These are phyloP conservation scores for Leccinum pachyderme DNA, from an alignment of 1,284 basidiomycete genomes.

Conservation along the genomic window DNA sequence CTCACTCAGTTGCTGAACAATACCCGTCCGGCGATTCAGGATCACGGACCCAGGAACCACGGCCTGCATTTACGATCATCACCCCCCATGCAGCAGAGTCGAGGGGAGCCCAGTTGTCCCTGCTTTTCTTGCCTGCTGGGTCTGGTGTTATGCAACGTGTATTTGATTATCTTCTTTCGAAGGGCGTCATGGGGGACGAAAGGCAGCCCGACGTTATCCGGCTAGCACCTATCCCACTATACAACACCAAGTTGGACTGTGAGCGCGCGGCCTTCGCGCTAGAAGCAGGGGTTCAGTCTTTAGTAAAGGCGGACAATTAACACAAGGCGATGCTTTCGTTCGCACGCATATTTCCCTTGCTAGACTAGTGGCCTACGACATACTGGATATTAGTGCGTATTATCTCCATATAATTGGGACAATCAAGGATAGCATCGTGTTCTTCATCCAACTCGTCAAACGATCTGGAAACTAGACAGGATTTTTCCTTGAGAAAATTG, in stretches of 20 bases:
- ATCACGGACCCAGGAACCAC: conserved; percentile 13
- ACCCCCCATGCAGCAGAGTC: conserved; percentile 68
- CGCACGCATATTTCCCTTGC: not conserved
- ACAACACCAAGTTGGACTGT: conserved; percentile 80
- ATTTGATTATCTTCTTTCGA: conserved; percentile 55
- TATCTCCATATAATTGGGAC: conserved; percentile 47
- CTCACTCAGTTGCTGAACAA: conserved; percentile 37
- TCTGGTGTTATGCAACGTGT: conserved; percentile 72
- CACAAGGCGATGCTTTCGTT: conserved; percentile 4
- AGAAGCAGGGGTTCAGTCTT: conserved; percentile 48
- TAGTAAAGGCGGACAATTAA: conserved; percentile 17
- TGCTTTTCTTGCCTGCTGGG: conserved; percentile 70
- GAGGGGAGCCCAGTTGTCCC: conserved; percentile 84
- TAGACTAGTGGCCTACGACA: conserved; percentile 7
- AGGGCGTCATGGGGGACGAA: conserved; percentile 88
- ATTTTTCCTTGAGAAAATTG: conserved; percentile 46
- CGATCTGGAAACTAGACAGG: conserved; percentile 38
- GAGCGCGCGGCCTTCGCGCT: conserved; percentile 63
- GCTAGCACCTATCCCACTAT: conserved; percentile 80
- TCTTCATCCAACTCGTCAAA: conserved; percentile 47
- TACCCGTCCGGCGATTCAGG: conserved; percentile 26
- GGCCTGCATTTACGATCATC: conserved; percentile 79
- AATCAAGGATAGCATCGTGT: conserved; percentile 56
- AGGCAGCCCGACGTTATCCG: conserved; percentile 88
- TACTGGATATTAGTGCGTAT: conserved; percentile 40